A percentile compares a stretch with the other conserved stretches of the same genome.
Evolutionary conservation across 441 rosid species (phyloP).

Genomic region (Rhodomyrtus psidioides): DNA sequence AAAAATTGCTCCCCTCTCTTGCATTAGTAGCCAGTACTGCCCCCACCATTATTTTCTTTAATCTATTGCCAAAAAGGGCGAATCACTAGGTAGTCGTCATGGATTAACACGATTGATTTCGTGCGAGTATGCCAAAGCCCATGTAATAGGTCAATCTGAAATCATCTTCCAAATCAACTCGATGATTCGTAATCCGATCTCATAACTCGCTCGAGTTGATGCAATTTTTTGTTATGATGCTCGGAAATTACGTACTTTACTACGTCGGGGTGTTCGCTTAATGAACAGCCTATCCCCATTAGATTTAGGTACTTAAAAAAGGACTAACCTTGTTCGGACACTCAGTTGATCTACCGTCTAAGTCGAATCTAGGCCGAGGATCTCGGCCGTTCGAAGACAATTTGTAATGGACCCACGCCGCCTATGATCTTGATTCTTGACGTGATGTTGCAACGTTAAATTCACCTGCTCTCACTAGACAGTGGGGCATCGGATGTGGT

Average conservation of each 20-base stretch:
- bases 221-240: background rate
- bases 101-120: background rate
- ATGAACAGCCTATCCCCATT: background rate
- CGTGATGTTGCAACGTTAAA: background rate
- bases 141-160: too few relatives aligned
- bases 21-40: background rate
- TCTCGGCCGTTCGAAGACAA: background rate
- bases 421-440: background rate
- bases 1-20: background rate
- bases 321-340: background rate
- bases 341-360: background rate
- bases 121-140: background rate
- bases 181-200: background rate
- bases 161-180: background rate
- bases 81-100: background rate
- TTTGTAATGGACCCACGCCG: background rate
- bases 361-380: background rate
- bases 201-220: background rate
- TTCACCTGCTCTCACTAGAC: background rate
- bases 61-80: background rate
- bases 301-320: background rate
- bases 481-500: too few relatives aligned
- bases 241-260: accelerated
- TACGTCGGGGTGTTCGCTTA: background rate
- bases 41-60: background rate